Base-by-base conservation (phyloP, 768 basidiomycete genomes). In the Termitomyces sp. region DNA sequence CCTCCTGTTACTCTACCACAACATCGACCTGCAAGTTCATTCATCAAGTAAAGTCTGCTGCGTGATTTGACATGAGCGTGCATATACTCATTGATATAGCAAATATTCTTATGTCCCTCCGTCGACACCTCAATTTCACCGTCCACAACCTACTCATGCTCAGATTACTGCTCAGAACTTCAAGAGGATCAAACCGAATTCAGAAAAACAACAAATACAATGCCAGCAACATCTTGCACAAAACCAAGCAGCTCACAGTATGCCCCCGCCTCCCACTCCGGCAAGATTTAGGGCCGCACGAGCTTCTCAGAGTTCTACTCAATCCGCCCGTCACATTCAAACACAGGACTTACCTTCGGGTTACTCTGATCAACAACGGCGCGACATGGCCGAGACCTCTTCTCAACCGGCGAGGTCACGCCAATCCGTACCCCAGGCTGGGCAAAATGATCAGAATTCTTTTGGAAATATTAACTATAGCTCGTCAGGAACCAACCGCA, bases 71-170 rank as follows among this genome's bases (percentile, higher is more conserved):
- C 31, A 36, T 24, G n/a, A 56, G 8, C 16, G 53, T 51, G 63
- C 67, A 67, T 71, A 65, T 68, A 64, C 52, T 69, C 31, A 64
- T 56, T 31, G 27, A 54, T 54, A 48, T 18, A 92, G 90, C 59
- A 82, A 87, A 70, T 92, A 84, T 68, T 81, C 83, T n/a, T 91
- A 88, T 68, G 73, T 69, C 5, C 80, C 80, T 24, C 77, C 81
- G 24, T 74, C 76, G 20, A 76, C 74, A 36, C 69, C 77, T 45
- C 80, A 77, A 58, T 69, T 67, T 54, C 76, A 75, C 37, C 64
- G 71, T 2, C 75, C 75, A 18, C 70, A 69, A 36, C 66, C 77
- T 22, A 71, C 79, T 16, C 76, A 78, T 63, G 69, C 69, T 56
- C 86, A 84, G 63, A 62, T 72, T 18, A 69, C 74, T 7, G 75